A percentile compares a stretch with the other conserved stretches of the same genome.
Conservation (phyloP, 2,329 filamentous ascomycete genomes). For the Paecilomyces fulvus region DNA sequence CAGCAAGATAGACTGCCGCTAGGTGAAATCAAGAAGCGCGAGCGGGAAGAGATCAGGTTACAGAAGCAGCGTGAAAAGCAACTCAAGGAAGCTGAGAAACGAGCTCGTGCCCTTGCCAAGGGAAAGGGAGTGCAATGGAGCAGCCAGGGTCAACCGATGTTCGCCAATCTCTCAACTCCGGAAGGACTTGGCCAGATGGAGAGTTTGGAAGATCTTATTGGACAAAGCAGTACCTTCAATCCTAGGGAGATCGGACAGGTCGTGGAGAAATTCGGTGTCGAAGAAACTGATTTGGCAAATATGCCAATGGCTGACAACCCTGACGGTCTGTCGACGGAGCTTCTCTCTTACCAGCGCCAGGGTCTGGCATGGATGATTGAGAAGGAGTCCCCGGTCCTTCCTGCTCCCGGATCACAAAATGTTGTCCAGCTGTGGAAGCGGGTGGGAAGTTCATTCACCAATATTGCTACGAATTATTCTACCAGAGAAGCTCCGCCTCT, state of each 20-base stretch:
- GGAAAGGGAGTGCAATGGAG: constrained; percentile 19
- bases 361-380: constrained; percentile 73
- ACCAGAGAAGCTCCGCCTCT: constrained; percentile 51
- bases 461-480: constrained; percentile 64
- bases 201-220: constrained; percentile 56
- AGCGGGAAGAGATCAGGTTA: constrained; percentile 37
- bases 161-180: constrained; percentile 27
- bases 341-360: constrained; percentile 72
- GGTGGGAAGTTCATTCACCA: constrained; percentile 46
- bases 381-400: constrained; percentile 63
- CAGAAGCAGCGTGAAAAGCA: constrained; percentile 47
- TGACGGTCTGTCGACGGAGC: constrained; percentile 50
- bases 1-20: constrained; percentile 56
- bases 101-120: constrained; percentile 16
- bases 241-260: constrained; percentile 56
- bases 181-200: constrained; percentile 22
- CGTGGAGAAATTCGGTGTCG: constrained; percentile 61
- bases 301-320: constrained; percentile 69
- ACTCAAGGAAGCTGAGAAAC: constrained; percentile 31
- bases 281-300: constrained; percentile 59
- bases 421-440: constrained; percentile 72
- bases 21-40: constrained; percentile 44
- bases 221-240: constrained; percentile 58
- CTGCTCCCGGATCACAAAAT: constrained; percentile 49
- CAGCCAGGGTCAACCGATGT: constrained; percentile 17